Conservation (phyloP, 306 rosid species). For the Quercus mongolica region DNA sequence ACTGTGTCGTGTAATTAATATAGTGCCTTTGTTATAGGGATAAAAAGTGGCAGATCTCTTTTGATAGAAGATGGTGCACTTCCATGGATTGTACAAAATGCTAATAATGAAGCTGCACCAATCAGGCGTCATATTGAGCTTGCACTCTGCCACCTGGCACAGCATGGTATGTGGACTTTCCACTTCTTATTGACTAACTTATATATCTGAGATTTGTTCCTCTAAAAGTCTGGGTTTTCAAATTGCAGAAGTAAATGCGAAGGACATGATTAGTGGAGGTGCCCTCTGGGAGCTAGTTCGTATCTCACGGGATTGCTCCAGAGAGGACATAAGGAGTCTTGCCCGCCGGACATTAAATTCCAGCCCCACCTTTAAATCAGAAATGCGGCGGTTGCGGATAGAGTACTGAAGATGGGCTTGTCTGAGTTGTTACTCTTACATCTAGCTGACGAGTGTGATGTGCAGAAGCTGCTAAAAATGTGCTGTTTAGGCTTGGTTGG, state of each 20-base stretch:
- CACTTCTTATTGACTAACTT: neutral
- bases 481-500: constrained; percentile 11
- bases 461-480: neutral
- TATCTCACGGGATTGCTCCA: constrained; percentile 89
- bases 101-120: constrained; percentile 86
- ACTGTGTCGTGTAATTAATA: neutral
- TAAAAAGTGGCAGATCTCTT: constrained; percentile 66
- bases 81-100: constrained; percentile 96
- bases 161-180: constrained; percentile 61
- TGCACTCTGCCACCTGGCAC: constrained; percentile 97
- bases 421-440: neutral
- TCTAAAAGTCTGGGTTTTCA: neutral
- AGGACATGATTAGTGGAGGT: constrained; percentile 93
- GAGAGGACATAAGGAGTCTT: constrained; percentile 89
- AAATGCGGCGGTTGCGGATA: constrained; percentile 70
- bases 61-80: constrained; percentile 94
- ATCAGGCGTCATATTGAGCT: constrained; percentile 98
- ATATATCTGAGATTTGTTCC: neutral
- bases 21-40: constrained; percentile 43
- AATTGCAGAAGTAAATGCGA: constrained; percentile 84
- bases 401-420: constrained; percentile 45
- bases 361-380: constrained; percentile 70
- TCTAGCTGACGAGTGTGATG: constrained; percentile 23
- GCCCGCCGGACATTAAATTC: constrained; percentile 73
- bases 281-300: constrained; percentile 99